Evolutionary conservation across 805 yeast genomes (phyloP).

Genomic region (Barnettozyma salicaria): DNA sequence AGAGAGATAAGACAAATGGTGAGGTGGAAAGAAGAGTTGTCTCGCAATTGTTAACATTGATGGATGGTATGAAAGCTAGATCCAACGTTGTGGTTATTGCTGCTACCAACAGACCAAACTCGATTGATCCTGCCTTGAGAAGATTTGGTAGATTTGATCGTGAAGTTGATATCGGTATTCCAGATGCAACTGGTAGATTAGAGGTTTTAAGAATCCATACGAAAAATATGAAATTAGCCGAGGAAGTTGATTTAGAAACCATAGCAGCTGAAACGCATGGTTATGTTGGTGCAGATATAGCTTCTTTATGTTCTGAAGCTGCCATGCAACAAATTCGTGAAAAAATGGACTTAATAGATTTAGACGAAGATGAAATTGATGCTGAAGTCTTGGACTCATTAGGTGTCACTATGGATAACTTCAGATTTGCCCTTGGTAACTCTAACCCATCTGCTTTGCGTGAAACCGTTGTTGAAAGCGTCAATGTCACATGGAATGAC

Average conservation of each 20-base stretch:
- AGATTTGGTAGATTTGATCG: slow-evolving; percentile 89
- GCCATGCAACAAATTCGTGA: slow-evolving; percentile 99
- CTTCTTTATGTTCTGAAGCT: slow-evolving; percentile 98
- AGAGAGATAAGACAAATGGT: slow-evolving; percentile 99
- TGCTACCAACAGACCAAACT: slow-evolving; percentile 80
- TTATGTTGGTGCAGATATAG: slow-evolving; percentile 98
- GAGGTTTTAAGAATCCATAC: slow-evolving; percentile 97
- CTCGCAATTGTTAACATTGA: slow-evolving; percentile 90
- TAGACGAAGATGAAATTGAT: slow-evolving; percentile 94
- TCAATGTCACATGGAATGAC: slow-evolving; percentile 98
- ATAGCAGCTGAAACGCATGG: slow-evolving; percentile 98
- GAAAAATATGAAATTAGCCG: slow-evolving; percentile 95
- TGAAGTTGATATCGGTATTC: slow-evolving; percentile 88
- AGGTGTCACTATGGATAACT: slow-evolving; percentile 98
- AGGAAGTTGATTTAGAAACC: slow-evolving; percentile 91
- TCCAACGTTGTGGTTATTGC: slow-evolving; percentile 97
- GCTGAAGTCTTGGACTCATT: slow-evolving; percentile 94
- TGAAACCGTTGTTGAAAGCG: slow-evolving; percentile 98
- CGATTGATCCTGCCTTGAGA: slow-evolving; percentile 74
- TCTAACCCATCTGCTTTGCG: slow-evolving; percentile 98
- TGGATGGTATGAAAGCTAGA: slow-evolving; percentile 99
- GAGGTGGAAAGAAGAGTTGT: slow-evolving; percentile 99
- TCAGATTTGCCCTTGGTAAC: slow-evolving; percentile 94
- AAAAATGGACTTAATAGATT: slow-evolving; percentile 95
- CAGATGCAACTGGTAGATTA: slow-evolving; percentile 97